Evolutionary conservation across 306 rosid genomes (phyloP).

Genomic region (Begonia loranthoides): DNA sequence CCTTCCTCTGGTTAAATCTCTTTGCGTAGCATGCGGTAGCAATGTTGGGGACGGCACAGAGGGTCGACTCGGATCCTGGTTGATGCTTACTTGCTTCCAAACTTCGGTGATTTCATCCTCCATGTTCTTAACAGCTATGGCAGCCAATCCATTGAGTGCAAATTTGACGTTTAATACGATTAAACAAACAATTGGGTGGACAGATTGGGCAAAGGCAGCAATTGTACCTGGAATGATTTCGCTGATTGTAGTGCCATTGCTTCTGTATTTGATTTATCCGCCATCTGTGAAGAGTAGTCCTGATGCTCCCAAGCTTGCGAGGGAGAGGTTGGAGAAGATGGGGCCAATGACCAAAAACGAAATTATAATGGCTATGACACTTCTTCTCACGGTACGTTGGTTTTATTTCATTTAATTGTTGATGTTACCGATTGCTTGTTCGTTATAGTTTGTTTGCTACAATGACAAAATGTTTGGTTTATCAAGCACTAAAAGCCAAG

Average conservation of each 20-base stretch:
- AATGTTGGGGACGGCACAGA: constrained; percentile 93
- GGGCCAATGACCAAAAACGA: constrained; percentile 74
- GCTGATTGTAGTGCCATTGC: constrained; percentile 70
- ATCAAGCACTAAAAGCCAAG: too few species aligned
- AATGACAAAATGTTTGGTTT: too few species aligned
- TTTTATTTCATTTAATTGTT: not conserved
- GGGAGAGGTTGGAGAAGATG: constrained; percentile 77
- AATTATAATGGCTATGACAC: constrained; percentile 79
- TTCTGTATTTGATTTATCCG: constrained; percentile 71
- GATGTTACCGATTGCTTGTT: not conserved
- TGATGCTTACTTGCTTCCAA: constrained; percentile 96
- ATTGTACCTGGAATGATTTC: constrained; percentile 87
- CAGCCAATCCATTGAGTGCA: constrained; percentile 88
- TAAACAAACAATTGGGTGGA: constrained; percentile 85
- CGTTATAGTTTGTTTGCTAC: not conserved
- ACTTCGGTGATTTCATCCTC: constrained; percentile 92
- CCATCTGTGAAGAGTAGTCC: constrained; percentile 81
- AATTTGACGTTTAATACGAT: constrained; percentile 61
- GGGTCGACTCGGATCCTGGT: constrained; percentile 63
- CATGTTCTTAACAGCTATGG: constrained; percentile 96
- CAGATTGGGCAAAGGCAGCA: constrained; percentile 89
- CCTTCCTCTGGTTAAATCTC: constrained; percentile 72
- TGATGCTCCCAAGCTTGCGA: constrained; percentile 88
- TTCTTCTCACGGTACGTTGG: constrained; percentile 68
- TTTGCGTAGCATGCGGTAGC: constrained; percentile 92